Evolutionary conservation across 2,329 filamentous ascomycete species (phyloP).

Genomic region (Cladosporium sp.): DNA sequence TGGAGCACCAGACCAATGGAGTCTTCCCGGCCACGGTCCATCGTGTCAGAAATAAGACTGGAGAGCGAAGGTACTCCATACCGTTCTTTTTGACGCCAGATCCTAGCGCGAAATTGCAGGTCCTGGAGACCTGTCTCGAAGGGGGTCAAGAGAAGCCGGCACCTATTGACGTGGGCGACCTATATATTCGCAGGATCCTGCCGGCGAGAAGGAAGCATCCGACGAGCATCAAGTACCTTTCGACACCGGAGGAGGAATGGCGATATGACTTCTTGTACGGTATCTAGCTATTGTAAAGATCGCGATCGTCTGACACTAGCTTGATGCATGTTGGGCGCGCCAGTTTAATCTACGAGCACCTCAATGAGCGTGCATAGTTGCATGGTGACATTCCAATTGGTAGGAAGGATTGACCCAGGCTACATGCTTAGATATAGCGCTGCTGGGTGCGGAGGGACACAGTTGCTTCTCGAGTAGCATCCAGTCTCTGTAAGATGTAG

Average conservation of each 20-base stretch:
- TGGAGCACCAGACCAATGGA: conserved; percentile 48
- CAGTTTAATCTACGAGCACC: background rate
- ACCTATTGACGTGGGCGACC: conserved; percentile 25
- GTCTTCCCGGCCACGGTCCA: conserved; percentile 29
- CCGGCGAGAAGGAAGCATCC: conserved; percentile 41
- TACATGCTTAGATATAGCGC: background rate
- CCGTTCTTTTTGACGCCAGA: conserved; percentile 44
- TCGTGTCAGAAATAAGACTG: conserved; percentile 21
- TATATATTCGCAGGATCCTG: conserved; percentile 38
- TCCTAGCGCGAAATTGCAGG: conserved; percentile 36
- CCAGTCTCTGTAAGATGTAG: background rate
- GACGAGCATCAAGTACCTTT: conserved; percentile 39
- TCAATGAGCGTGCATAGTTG: background rate
- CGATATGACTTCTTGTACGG: conserved; percentile 25
- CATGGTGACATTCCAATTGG: background rate
- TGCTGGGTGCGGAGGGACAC: background rate
- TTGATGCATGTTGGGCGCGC: background rate
- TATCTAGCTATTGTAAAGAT: background rate
- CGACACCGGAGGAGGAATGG: conserved; percentile 39
- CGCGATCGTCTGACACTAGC: background rate
- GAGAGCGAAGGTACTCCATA: conserved; percentile 40
- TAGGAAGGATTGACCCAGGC: background rate
- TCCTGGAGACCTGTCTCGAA: conserved; percentile 33
- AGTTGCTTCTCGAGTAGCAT: background rate
- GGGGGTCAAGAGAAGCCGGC: conserved; percentile 23